Evolutionary conservation across 2,329 filamentous ascomycete genomes (phyloP), one percentile per base, ranked within the genome.

Genomic region (Nothopassalora personata): DNA sequence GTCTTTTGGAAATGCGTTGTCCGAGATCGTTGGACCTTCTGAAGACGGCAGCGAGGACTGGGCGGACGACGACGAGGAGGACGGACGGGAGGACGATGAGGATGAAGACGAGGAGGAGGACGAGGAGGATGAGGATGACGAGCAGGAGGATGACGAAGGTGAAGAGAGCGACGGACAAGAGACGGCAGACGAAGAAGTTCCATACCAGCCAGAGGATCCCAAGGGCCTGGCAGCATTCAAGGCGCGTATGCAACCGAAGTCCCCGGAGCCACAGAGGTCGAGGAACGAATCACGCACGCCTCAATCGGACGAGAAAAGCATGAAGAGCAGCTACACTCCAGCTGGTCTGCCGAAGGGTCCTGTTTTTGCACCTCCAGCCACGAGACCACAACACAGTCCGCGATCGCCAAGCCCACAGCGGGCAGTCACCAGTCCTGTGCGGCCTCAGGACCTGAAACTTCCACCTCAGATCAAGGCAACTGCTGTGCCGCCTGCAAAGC

Each of bases 401-500:
- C 83, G 87, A 36, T 90, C 88, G 9, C 88, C 89, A 1, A 91
- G 88, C 64, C 88, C 89, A 1, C 75, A 89, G 28, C 83, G 87
- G 34, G 77, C 80, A n/a, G 70, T 73, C 54, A 80, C 83, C 45
- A 74, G 85, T 31, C 83, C 70, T 45, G 60, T 69, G 6, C 50
- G 62, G 49, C 48, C 19, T 27, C 54, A 31, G 51, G 53, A 43
- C 34, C 56, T 50, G 53, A 57, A 13, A 4, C 58, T 65, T 34
- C 67, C 51, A 63, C 69, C 55, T 66, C 74, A 63, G 45, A 67
- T 69, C 34, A 64, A 65, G 58, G 65, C 66, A 7, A 67, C 66
- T 43, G 65, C 65, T 19, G 64, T 75, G 5, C 70, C 71, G 18
- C 68, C 70, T 28, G 68, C 68, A 1, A 70, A 70, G 45, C 68